These are phyloP conservation scores for Calonectria honghensis DNA, from an alignment of 2,329 filamentous ascomycete species.

Conservation along the genomic window DNA sequence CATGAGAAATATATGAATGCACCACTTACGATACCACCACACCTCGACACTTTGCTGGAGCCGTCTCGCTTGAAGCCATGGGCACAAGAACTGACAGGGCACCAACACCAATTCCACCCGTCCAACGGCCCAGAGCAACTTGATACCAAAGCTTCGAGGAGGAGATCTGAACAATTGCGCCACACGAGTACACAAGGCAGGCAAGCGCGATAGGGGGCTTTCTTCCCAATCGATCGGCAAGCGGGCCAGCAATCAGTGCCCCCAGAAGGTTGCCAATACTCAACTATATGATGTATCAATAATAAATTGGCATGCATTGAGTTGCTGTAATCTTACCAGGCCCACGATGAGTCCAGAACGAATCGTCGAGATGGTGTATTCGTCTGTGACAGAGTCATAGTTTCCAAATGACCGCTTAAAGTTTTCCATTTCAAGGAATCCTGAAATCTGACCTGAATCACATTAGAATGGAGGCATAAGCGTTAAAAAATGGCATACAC, in stretches of 20 bases:
- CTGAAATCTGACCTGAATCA: slow-evolving; percentile 1
- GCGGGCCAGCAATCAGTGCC: slow-evolving; percentile 18
- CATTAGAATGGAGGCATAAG: neutral
- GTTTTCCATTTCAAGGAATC: slow-evolving; percentile 11
- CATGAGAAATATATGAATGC: too few species aligned
- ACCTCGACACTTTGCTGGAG: slow-evolving; percentile 1
- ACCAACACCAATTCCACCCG: slow-evolving; percentile 11
- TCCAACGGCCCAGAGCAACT: slow-evolving; percentile 12
- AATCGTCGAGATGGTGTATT: slow-evolving; percentile 17
- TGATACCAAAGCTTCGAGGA: neutral
- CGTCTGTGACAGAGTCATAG: neutral
- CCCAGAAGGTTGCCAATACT: neutral
- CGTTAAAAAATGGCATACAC: neutral
- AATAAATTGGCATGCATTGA: too few species aligned
- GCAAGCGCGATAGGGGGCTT: neutral
- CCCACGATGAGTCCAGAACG: slow-evolving; percentile 10
- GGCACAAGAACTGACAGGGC: slow-evolving; percentile 15
- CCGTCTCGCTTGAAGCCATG: slow-evolving; percentile 13
- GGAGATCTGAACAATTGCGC: slow-evolving; percentile 5
- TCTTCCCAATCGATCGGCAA: slow-evolving; percentile 4
- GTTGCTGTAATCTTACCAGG: neutral
- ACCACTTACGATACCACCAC: neutral
- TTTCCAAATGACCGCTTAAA: slow-evolving; percentile 11
- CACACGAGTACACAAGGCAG: slow-evolving; percentile 3
- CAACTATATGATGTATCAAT: neutral